phyloP scores from a whole-genome alignment of 306 rosid genomes.

The Sophora flavescens region DNA sequence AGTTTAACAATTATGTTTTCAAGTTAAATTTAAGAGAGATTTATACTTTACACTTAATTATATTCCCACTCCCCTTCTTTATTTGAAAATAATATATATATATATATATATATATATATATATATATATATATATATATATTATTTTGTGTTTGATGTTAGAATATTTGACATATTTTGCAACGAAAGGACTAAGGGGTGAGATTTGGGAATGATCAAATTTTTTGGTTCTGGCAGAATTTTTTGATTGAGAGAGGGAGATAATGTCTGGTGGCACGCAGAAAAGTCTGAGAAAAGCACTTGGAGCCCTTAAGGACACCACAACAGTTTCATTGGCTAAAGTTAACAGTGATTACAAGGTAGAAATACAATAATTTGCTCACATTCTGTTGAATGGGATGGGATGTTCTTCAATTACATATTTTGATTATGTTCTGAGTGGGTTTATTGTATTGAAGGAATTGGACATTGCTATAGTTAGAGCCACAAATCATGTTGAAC shows the following conservation, averaged over 20 bases:
- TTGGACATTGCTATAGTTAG: conserved; percentile 95
- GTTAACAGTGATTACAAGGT: conserved; percentile 99
- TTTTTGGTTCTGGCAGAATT: conserved; percentile 51
- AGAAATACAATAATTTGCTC: conserved; percentile 42
- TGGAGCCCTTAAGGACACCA: conserved; percentile 94
- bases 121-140: too few species aligned
- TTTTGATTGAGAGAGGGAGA: conserved; percentile 59
- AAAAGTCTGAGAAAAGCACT: conserved; percentile 92
- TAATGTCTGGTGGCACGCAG: conserved; percentile 90
- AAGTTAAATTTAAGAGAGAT: conserved; percentile 17
- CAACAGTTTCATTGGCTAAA: conserved; percentile 98
- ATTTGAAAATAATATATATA: too few species aligned
- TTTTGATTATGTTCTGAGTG: conserved; percentile 39
- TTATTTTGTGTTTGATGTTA: conserved; percentile 35
- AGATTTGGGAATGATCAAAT: conserved; percentile 32
- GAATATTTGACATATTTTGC: conserved; percentile 44
- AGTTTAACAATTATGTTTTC: conserved; percentile 21
- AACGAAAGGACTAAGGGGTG: conserved; percentile 1
- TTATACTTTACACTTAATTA: conserved; percentile 4
- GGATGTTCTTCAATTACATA: not conserved
- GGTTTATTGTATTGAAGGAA: conserved; percentile 66
- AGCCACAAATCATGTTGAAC: conserved; percentile 96
- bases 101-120: too few species aligned
- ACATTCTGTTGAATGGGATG: conserved; percentile 6
- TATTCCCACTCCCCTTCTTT: not conserved